Evolutionary conservation across 495 filamentous ascomycete genomes (phyloP), one percentile per base, ranked within the genome.

Genomic region (Hyaloscypha variabilis): DNA sequence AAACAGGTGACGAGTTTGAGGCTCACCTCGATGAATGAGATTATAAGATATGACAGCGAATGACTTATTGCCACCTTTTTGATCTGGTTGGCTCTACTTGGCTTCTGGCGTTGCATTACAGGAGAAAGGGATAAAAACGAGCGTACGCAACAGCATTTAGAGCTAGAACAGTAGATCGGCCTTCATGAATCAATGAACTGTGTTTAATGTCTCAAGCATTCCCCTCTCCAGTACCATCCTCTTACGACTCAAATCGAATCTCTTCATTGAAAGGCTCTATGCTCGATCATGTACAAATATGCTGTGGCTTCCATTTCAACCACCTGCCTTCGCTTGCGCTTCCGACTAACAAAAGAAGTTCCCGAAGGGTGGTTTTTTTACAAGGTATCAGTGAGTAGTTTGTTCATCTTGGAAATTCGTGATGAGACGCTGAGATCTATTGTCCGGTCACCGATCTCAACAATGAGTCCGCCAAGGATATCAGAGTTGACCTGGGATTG

Each of bases 371-470:
- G 31, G 58, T 60, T 57, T 62, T 62, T 93, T 93, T 93, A 99
- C 89, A 98, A 81, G 76, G 90, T 85, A 82, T 99, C 96, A 67
- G 85, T 92, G 73, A 99, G 89, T 75, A 97, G 89, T 89, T 99
- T 99, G 91, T 98, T 99, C 88, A 98, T 90, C 86, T 93, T 96
- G 77, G 91, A 83, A 80, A 99, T 90, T 87, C 92, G 95, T 75
- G 91, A 82, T 17, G 95, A 95, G 71, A 99, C 92, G 82, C 90
- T 94, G 65, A 97, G 90, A 80, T 99, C 95, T 75, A 99, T 95
- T 75, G 95, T 98, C 73, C 96, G 90, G 84, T 97, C 96, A 73
- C 93, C 94, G 71, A 99, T 91, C 79, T 99, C 94, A 73, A 99
- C 95, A 67, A 99, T 79, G 58, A 99, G 89, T 24, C 95, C 95